Base-by-base conservation (phyloP, 352 stramenopile species). In the Pythium chondricola region DNA sequence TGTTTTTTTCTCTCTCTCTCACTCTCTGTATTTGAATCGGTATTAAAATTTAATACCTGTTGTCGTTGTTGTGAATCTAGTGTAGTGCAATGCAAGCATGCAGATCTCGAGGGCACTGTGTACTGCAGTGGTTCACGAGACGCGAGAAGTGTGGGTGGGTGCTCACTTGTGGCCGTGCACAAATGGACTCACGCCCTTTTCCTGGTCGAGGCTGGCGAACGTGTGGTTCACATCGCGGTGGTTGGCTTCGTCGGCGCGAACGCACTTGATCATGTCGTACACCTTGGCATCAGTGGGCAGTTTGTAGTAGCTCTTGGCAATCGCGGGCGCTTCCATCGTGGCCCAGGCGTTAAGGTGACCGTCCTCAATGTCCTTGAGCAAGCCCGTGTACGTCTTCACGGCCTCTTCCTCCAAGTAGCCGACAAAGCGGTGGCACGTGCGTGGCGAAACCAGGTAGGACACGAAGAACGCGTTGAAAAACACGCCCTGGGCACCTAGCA, bases 361-460 rank as follows among this genome's bases (percentile, higher is more conserved):
- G 29, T 81, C 66, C 26, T 97, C 70, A 41, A 97, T 97, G 29
- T 88, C 88, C 26, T 86, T 52, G 24, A 97, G 71, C 47, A 97
- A 78, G 20, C 81, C 91, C 22, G 90, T 96, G 69, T 97, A 97
- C 8, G 88, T 97, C 42, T 86, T 73, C 35, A 90, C 88, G 13
- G 88, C 90, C 57, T 97, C 80, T 63, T 97, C 88, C 48, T 98
- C 91, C 20, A 98, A 61, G 67, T 97, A 97, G 6, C 88, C 90
- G 10, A 97, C 90, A 47, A 96, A 94, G 48, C 87, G 85, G 53
- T 97, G 90, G 54, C 83, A 95, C 14, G 81, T 84, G 33, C 74
- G 81, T 13, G 90, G 90, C 13, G 87, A 93, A 18, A 96, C 49
- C 10, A 96, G 31, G 61, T 97, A 98, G 1, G 80, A 69, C 27